Percentiles rank a stretch among this genome's conserved stretches.
Conservation (phyloP, 2,329 filamentous ascomycete species). For the Ceratocystis ficicola region DNA sequence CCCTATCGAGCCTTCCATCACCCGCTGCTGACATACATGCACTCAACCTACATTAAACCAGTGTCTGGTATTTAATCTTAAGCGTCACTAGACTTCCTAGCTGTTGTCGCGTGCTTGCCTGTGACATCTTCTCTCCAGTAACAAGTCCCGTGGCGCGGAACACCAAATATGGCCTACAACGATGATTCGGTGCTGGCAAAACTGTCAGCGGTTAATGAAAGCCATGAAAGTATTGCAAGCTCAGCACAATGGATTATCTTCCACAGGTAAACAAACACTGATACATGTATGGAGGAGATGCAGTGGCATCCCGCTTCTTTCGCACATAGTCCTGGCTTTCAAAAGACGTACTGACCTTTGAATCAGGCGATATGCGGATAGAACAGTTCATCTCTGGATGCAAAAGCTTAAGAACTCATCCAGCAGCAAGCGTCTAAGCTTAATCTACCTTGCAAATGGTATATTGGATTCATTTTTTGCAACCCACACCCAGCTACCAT, state of each 20-base stretch:
- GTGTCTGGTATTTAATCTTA: not conserved
- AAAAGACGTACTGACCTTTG: slow-evolving; percentile 3
- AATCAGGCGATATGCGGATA: slow-evolving; percentile 73
- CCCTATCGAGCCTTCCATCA: not conserved
- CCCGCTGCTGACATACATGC: not conserved
- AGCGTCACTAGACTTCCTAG: not conserved
- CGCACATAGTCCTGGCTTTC: not conserved
- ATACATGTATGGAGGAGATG: slow-evolving; percentile 17
- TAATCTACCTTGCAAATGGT: slow-evolving; percentile 95
- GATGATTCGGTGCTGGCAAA: slow-evolving; percentile 93
- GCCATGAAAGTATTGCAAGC: slow-evolving; percentile 90
- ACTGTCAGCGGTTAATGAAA: slow-evolving; percentile 89
- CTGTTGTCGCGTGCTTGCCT: not conserved
- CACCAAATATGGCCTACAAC: slow-evolving; percentile 70
- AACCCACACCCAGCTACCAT: not conserved
- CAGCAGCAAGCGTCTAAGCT: slow-evolving; percentile 71
- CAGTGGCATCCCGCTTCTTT: not conserved
- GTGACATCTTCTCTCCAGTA: not conserved
- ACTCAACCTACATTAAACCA: not conserved
- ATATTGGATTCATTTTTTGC: slow-evolving; percentile 27
- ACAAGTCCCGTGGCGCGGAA: not conserved
- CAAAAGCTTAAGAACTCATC: slow-evolving; percentile 79
- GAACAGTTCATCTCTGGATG: slow-evolving; percentile 84
- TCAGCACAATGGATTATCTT: slow-evolving; percentile 99
- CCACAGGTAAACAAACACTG: slow-evolving; percentile 55